Base-by-base conservation (phyloP, 1,284 basidiomycete genomes). In the Dichomitus squalens region DNA sequence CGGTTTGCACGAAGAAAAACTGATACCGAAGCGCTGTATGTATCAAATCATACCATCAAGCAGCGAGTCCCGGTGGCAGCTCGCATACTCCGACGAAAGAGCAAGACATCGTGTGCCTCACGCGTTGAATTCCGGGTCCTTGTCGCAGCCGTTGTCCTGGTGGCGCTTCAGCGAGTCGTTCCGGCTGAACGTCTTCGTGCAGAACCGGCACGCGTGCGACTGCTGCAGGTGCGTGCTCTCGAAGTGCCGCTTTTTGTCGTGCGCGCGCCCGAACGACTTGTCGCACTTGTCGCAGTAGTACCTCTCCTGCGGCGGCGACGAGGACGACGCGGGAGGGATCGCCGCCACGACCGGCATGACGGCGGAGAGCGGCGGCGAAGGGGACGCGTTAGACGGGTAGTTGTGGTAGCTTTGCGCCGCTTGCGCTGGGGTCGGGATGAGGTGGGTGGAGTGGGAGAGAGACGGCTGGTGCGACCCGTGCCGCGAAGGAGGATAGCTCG, bases 221-320 rank as follows among this genome's bases (percentile, higher is more conserved):
- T 85, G 84, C 18, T 78, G 77, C 51, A 82, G 76, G 65, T 90
- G 87, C 65, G 88, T 86, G n/a, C 85, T 88, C 72, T 90, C 87
- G 62, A 83, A 82, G 73, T 92, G 89, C 58, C 89, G 81, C 73
- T 90, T 89, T 63, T 87, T 81, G 72, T 92, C 89, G 71, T 91
- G 88, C 57, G 86, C 80, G 57, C 89, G 83, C 36, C 86, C 88
- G 72, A 92, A 92, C 18, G 87, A 86, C 71, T 87, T 86, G 58
- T 83, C 82, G 70, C 90, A 92, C 63, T 81, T 78, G 53, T 86
- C 82, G 73, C 89, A 92, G 53, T 78, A 77, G 73, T 80, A 88
- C 34, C 87, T 79, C 68, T 88, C 68, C 41, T 64, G 59, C 46
- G 64, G 65, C 16, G 65, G 60, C 18, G 69, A 61, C 7, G 63